Base-by-base conservation (phyloP, 495 filamentous ascomycete genomes). In the Podospora sp. region DNA sequence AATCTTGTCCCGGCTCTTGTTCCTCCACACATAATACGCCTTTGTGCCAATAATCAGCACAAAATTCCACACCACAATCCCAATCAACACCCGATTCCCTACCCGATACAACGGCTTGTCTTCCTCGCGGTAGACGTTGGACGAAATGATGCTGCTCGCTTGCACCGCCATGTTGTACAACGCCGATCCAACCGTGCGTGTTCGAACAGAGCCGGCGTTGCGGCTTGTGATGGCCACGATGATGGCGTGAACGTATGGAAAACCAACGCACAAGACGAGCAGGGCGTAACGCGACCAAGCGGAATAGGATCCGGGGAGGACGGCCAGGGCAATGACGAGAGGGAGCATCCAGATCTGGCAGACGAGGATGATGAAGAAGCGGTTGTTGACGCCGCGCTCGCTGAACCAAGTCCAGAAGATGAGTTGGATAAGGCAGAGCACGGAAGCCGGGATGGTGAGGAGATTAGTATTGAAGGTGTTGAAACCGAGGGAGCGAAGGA, bases 111-210 rank as follows among this genome's bases (percentile, higher is more conserved):
- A 75, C 0, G 90, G 90, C 56, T 86, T 86, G 72, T 92, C 90
- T 24, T 85, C 72, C n/a, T 80, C 77, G 7, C 84, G 84, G 69
- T 92, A 92, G 64, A 91, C 79, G 55, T 79, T 77, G 55, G 66
- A 63, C 12, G 64, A 69, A 33, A 91, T 85, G 59, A 92, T 88
- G 20, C 81, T 88, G 29, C 82, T 83, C 0, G 83, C 79, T 73
- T 93, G 90, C 1, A 92, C 88, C 49, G 77, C 82, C 90, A 93
- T 92, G 65, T 93, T 93, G 74, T 94, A 94, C 16, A 91, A 68
- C 0, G 83, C 83, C 0, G 85, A 84, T 3, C 83, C 84, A 20
- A 92, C 86, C 5, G 89, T 87, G 3, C 90, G 73, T 0, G 89
- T 91, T 0, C 89, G 77, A 14, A 92, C 89, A 0, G 85, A 70